Base-by-base conservation (phyloP, 768 basidiomycete genomes). In the Suillus discolor region DNA sequence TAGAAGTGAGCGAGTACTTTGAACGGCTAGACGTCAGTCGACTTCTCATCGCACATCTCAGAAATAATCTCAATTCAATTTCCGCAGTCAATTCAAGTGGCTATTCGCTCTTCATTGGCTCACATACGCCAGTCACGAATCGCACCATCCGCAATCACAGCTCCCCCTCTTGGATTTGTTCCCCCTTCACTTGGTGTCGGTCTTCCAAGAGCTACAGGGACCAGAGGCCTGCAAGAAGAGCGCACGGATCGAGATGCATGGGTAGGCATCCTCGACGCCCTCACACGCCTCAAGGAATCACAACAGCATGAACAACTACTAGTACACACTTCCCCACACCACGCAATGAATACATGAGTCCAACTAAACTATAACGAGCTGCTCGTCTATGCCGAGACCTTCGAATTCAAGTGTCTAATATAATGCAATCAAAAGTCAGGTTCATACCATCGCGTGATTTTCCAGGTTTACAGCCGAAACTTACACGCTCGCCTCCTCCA, bases 131-230 rank as follows among this genome's bases (percentile, higher is more conserved):
- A 90, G 71, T 90, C 91, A 12, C 88, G 92, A 69, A 92, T 94
- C 72, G 90, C 92, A 49, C 92, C 92, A 11, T 91, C 91, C n/a
- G 89, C 91, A n/a, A 92, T 94, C 71, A 90, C 89, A 59, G 92
- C 92, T 1, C 91, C 91, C 41, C 84, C 87, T 7, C 84, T 83
- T 0, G 87, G 85, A 34, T 91, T 92, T 73, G 79, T 93, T 12
- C 92, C 92, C 7, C 89, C 92, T 4, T 89, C 91, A 8, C 85
- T 92, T 18, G 92, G 92, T 7, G 91, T 93, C 15, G 90, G 90
- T 4, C 82, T 91, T 62, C 90, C 92, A 39, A 70, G 71, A 23
- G 31, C 76, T 70, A 63, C 68, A 3, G 67, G 69, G 31, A 79
- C 77, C 71, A 86, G 87, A 51, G 92, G 92, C 23, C 76, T 94